Evolutionary conservation across 1,139 yeast species (phyloP).

Genomic region (Candida sp.): DNA sequence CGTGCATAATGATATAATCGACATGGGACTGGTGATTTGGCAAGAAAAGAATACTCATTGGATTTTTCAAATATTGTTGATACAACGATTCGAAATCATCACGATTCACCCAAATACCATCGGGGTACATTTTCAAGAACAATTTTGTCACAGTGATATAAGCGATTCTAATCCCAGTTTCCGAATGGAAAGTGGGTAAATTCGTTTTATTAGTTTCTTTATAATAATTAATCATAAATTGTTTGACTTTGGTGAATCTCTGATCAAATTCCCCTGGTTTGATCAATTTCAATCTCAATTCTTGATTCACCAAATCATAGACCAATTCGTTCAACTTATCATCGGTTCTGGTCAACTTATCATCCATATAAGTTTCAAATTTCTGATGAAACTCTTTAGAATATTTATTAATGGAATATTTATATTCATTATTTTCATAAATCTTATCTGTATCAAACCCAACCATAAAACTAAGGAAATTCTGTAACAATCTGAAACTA

Average conservation of each 20-base stretch:
- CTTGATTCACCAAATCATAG: conserved; percentile 35
- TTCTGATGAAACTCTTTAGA: conserved; percentile 25
- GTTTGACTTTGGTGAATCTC: conserved; percentile 36
- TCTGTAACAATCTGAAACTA: conserved; percentile 25
- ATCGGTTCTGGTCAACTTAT: conserved; percentile 29
- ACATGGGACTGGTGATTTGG: conserved; percentile 65
- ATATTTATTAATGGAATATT: conserved; percentile 32
- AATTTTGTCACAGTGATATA: conserved; percentile 36
- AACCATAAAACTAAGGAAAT: conserved; percentile 9
- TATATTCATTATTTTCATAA: conserved; percentile 33
- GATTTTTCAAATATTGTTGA: conserved; percentile 31
- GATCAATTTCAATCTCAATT: conserved; percentile 38
- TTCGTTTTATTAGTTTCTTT: conserved; percentile 33
- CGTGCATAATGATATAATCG: conserved; percentile 62
- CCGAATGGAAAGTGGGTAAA: conserved; percentile 28
- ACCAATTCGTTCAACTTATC: conserved; percentile 36
- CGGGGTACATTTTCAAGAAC: conserved; percentile 38
- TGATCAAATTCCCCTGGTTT: conserved; percentile 28
- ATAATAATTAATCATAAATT: conserved; percentile 39
- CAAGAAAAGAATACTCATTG: conserved; percentile 41
- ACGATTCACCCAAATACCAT: conserved; percentile 41
- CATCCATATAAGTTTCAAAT: conserved; percentile 29
- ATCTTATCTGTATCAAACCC: conserved; percentile 17
- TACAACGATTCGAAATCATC: conserved; percentile 28
- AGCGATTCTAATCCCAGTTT: conserved; percentile 28